Evolutionary conservation across 2,329 filamentous ascomycete species (phyloP), one percentile per base, ranked within the genome.

Genomic region (Colletotrichum endophyticum): DNA sequence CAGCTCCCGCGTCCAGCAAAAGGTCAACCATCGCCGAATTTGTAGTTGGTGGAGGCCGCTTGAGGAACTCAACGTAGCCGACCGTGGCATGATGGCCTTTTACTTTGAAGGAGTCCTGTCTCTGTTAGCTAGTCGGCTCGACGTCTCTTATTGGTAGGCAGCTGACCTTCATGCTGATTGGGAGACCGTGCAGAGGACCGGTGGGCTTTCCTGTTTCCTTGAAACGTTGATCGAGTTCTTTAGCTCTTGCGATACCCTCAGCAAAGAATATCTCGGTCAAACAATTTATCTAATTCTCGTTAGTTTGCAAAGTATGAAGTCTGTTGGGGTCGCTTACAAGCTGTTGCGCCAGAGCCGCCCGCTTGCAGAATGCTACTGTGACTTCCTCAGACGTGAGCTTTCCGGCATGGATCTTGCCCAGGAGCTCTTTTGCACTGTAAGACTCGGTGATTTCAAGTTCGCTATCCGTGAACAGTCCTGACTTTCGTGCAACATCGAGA

Each of bases 161-260:
- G 49, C 36, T 13, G 36, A 79, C 80, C 78, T 85, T 87, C 62
- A 81, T 69, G 22, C 75, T 79, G 27, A 92, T 85, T 0, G 91
- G 91, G 1, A 92, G 84, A 3, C 92, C 93, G 82, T 94, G 92
- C 8, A 94, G 85, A 6, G 92, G 91, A 0, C 93, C 92, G 2
- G 89, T 77, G 0, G 87, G 82, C 77, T 85, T 84, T 0, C 87
- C 85, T 7, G 85, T 85, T 11, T 78, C 73, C 9, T 81, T 77
- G 11, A 87, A 81, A 76, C 88, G 81, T 4, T 84, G 79, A 80
- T 92, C 91, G 4, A 91, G 82, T 9, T 81, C 67, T 36, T 81
- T 81, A 0, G 90, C 90, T 6, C 83, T 81, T 3, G 81, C 73
- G 5, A 91, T 81, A 1, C 89, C 90, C 28, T 85, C 81, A 2